A percentile compares a stretch with the other conserved stretches of the same genome.
These are phyloP conservation scores for Scedosporium apiospermum DNA, from an alignment of 2,329 filamentous ascomycete genomes.

Conservation along the genomic window DNA sequence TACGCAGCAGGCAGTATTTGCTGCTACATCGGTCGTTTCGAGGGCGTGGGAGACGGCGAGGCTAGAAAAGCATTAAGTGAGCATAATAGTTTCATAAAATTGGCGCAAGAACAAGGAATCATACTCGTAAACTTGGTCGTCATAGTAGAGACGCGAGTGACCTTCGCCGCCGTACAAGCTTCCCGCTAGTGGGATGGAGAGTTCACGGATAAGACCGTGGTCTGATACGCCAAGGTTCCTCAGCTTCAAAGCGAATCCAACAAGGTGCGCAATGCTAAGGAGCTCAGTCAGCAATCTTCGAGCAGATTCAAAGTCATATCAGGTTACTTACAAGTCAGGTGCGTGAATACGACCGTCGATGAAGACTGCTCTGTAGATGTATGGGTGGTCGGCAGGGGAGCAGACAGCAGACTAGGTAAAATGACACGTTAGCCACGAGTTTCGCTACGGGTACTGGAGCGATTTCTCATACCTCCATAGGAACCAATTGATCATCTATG, in stretches of 20 bases:
- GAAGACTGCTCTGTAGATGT: slow-evolving; percentile 93
- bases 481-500: slow-evolving; percentile 94
- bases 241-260: slow-evolving; percentile 87
- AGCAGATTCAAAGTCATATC: background rate
- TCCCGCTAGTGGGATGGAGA: slow-evolving; percentile 80
- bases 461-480: slow-evolving; percentile 57
- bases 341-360: slow-evolving; percentile 88
- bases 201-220: slow-evolving; percentile 84
- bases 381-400: slow-evolving; percentile 75
- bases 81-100: background rate
- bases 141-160: slow-evolving; percentile 88
- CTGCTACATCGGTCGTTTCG: slow-evolving; percentile 53
- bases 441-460: background rate
- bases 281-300: background rate
- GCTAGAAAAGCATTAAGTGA: slow-evolving; percentile 20
- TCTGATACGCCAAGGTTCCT: slow-evolving; percentile 89
- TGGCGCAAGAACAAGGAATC: background rate
- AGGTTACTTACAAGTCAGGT: slow-evolving; percentile 62
- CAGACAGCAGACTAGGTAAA: slow-evolving; percentile 64
- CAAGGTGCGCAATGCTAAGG: slow-evolving; percentile 66
- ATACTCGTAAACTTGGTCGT: slow-evolving; percentile 67
- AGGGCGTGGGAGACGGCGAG: slow-evolving; percentile 64
- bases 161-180: slow-evolving; percentile 88
- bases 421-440: slow-evolving; percentile 17
- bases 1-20: slow-evolving; percentile 22